These are phyloP conservation scores for Pelargonium nanum DNA, from an alignment of 345 rosid species.

Conservation along the genomic window DNA sequence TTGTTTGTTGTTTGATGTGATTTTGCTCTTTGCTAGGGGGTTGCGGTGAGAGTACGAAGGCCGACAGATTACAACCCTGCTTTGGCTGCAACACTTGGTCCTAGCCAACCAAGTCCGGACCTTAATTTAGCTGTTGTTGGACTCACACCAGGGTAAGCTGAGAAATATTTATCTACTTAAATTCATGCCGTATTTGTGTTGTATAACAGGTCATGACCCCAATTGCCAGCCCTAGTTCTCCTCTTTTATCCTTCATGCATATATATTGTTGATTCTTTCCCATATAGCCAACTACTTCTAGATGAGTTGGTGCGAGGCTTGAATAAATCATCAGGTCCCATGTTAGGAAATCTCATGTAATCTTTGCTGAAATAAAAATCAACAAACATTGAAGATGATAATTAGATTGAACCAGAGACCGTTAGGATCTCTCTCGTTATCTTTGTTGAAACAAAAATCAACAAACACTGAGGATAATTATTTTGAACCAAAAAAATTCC, in stretches of 20 bases:
- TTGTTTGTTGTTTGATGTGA: background rate
- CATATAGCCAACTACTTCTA: background rate
- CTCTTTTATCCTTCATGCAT: too few species aligned
- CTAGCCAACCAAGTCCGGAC: constrained; percentile 92
- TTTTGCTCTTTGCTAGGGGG: constrained; percentile 38
- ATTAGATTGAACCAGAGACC: too few species aligned
- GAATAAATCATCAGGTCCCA: background rate
- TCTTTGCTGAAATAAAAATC: background rate
- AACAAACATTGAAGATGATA: too few species aligned
- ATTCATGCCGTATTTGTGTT: too few species aligned
- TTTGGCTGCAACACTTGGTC: constrained; percentile 95
- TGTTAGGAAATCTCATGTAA: too few species aligned
- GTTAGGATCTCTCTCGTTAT: background rate
- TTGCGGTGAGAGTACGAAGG: constrained; percentile 97
- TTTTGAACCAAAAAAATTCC: too few species aligned
- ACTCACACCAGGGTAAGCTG: constrained; percentile 65
- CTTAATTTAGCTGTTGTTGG: constrained; percentile 95
- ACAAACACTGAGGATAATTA: too few species aligned
- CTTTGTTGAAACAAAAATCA: background rate
- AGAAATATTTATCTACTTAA: too few species aligned
- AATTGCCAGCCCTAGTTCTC: too few species aligned
- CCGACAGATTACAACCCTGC: constrained; percentile 95
- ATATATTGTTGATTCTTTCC: too few species aligned
- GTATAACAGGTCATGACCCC: too few species aligned
- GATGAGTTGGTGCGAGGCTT: background rate